phyloP scores from a whole-genome alignment of 1,139 yeast species.

The Magnusiomyces paraingens region DNA sequence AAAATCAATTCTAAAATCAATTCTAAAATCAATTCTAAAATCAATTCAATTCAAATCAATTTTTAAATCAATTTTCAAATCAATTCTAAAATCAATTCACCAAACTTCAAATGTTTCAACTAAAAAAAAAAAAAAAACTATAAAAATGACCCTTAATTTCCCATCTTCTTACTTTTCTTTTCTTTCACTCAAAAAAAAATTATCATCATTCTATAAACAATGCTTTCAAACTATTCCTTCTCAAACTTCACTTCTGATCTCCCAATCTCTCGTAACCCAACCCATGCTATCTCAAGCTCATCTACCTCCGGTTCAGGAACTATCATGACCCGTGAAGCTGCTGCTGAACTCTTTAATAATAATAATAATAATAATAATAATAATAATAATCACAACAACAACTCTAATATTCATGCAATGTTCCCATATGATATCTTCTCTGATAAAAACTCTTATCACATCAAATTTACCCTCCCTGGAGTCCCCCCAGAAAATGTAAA shows the following conservation, averaged over 20 bases:
- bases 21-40: neutral
- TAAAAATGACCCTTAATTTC: neutral
- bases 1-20: neutral
- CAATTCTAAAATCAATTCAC: neutral
- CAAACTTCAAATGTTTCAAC: neutral
- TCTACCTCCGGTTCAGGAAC: neutral
- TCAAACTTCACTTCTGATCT: neutral
- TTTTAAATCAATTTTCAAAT: neutral
- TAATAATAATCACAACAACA: neutral
- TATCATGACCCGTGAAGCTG: neutral
- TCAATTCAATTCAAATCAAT: neutral
- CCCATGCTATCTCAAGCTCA: neutral
- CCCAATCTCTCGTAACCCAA: neutral
- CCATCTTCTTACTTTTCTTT: too few relatives aligned
- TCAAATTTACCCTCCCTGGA: constrained; percentile 2
- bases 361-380: too few relatives aligned
- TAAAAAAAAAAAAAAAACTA: neutral
- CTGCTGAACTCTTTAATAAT: neutral
- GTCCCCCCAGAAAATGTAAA: constrained; percentile 3
- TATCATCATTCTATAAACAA: neutral
- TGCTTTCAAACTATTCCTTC: neutral
- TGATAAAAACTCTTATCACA: neutral
- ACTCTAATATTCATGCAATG: neutral
- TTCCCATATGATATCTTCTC: constrained; percentile 2
- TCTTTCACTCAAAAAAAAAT: neutral